phyloP scores from a whole-genome alignment of 805 yeast species.

The Suhomyces kilbournensis region DNA sequence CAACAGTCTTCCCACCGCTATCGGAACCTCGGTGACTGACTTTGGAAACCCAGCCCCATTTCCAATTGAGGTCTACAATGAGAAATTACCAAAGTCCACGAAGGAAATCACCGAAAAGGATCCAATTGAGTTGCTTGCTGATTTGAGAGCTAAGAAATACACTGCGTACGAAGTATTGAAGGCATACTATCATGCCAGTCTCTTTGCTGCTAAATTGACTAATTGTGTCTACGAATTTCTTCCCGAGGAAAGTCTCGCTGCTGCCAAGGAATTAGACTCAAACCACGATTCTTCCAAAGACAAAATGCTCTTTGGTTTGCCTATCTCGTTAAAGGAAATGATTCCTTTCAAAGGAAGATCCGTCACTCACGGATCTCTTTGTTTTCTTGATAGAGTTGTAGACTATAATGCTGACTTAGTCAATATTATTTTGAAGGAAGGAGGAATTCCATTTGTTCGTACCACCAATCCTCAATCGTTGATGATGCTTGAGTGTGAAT shows the following conservation, averaged over 20 bases:
- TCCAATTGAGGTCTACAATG: constrained; percentile 15
- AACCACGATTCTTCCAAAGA: not conserved
- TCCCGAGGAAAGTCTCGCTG: not conserved
- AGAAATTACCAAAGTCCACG: constrained; percentile 11
- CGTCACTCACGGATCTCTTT: not conserved
- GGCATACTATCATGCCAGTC: constrained; percentile 18
- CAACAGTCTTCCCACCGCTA: constrained; percentile 17
- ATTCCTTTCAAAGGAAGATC: not conserved
- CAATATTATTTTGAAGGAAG: not conserved
- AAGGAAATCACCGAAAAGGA: constrained; percentile 17
- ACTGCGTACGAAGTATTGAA: constrained; percentile 16
- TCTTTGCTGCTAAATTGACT: constrained; percentile 2
- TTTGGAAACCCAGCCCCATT: constrained; percentile 19
- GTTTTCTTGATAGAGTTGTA: not conserved
- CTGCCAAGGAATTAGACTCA: not conserved
- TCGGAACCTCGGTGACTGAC: constrained; percentile 14
- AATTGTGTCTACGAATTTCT: constrained; percentile 1
- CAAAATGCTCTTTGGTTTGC: not conserved
- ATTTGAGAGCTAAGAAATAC: constrained; percentile 9
- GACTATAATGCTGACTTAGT: constrained; percentile 1
- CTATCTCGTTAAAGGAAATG: not conserved
- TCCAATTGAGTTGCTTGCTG: constrained; percentile 14
- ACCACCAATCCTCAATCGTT: constrained; percentile 8
- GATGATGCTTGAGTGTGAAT: constrained; percentile 21
- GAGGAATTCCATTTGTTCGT: not conserved